Base-by-base conservation (phyloP, 2,329 filamentous ascomycete species). In the Arthrobotrys sphaeroides region DNA sequence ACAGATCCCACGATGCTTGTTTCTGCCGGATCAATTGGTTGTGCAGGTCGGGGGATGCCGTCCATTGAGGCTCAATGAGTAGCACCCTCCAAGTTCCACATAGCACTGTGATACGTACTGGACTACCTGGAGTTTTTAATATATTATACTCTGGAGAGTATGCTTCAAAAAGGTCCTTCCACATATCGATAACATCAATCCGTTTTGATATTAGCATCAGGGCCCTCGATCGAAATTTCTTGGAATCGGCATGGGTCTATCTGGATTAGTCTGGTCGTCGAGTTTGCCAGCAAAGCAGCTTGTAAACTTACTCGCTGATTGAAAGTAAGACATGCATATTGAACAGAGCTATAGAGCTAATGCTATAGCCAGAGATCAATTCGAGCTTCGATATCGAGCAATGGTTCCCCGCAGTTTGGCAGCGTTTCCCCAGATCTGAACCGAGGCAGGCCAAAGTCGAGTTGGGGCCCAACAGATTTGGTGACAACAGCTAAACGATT, bases 401-500 rank as follows among this genome's bases (percentile, higher is more conserved):
- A 12, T 20, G 2, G 16, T 43, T 43, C 40, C 18, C 40, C 40
- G 16, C 40, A 43, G 10, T 43, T 10, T 33, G 5, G 16, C 18
- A n/a, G n/a, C n/a, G n/a, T 43, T 51, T 51, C 47, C 47, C 28
- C 31, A 22, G 49, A 22, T 13, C 28, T 18, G 5, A 12, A 55
- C 53, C 53, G 51, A 57, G 51, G 51, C 51, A 49, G 28, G 38
- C 42, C 7, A 40, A 16, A 16, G 9, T 24, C 42, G 16, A 51
- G 60, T 65, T 53, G 43, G 43, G 60, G 33, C 38, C 64, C 51
- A 68, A 68, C 64, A 59, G 60, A 59, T 55, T 55, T 22, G 28
- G 10, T 33, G 28, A 5, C 9, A 12, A 61, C n/a, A 12, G 16
- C 33, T 20, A 42, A 33, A 33, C 51, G 33, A 69, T 55, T 70